Evolutionary conservation across 2,329 filamentous ascomycete genomes (phyloP).

Genomic region (Helotiales sp.): DNA sequence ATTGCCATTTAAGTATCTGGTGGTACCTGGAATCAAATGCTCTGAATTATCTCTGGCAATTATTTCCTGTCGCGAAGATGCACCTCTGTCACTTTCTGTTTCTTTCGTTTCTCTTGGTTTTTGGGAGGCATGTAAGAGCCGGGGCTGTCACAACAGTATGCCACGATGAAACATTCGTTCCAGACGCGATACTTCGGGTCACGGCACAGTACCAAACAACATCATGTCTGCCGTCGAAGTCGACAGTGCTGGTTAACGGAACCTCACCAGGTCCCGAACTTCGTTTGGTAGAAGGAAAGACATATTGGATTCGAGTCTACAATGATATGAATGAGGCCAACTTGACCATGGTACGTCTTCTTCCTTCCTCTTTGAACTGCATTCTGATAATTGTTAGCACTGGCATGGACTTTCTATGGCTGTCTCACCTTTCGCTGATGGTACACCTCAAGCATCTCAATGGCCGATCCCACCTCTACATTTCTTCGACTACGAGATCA

Average conservation of each 20-base stretch:
- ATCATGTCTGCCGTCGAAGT: constrained; percentile 39
- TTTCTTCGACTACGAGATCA: constrained; percentile 57
- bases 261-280: constrained; percentile 48
- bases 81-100: not conserved
- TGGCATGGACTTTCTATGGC: constrained; percentile 55
- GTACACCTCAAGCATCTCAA: constrained; percentile 49
- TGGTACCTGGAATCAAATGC: not conserved
- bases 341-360: constrained; percentile 45
- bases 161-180: constrained; percentile 32
- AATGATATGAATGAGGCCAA: constrained; percentile 52
- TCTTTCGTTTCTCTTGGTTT: not conserved
- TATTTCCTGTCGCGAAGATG: constrained; percentile 1
- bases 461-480: constrained; percentile 54
- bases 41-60: constrained; percentile 2
- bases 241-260: constrained; percentile 47
- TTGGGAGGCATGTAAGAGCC: not conserved
- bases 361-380: not conserved
- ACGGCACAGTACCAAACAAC: constrained; percentile 38
- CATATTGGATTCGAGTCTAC: constrained; percentile 53
- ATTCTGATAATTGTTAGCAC: constrained; percentile 39
- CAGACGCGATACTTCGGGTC: constrained; percentile 43
- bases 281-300: constrained; percentile 42
- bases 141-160: not conserved
- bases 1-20: not conserved
- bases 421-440: constrained; percentile 52